A percentile compares a stretch with the other conserved stretches of the same genome.
Conservation (phyloP, 371 early-diverging fungal genomes). For the Cokeromyces recurvatus region DNA sequence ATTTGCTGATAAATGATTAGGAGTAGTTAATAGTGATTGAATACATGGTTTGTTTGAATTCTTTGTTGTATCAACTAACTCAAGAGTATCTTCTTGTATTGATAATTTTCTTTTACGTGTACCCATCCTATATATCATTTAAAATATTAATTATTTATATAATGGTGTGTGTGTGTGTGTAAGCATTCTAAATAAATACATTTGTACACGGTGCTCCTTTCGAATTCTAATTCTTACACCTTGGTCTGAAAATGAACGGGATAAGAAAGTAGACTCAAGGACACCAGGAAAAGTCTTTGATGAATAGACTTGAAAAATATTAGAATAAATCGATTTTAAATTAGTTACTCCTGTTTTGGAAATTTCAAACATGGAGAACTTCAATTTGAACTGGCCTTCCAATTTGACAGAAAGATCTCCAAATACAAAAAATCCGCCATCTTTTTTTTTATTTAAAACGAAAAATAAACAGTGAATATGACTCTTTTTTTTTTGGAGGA, state of each 20-base stretch:
- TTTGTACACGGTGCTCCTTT: conserved; percentile 40
- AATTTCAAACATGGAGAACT: conserved; percentile 84
- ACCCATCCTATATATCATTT: conserved; percentile 4
- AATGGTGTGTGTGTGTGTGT: no score
- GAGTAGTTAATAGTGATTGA: no score
- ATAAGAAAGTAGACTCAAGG: conserved; percentile 77
- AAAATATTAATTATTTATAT: no score
- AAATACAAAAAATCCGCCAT: conserved; percentile 94
- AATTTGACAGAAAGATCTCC: conserved; percentile 83
- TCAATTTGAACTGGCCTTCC: conserved; percentile 80
- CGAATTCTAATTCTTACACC: conserved; percentile 87
- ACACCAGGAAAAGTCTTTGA: conserved; percentile 89
- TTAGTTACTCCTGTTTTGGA: conserved; percentile 16
- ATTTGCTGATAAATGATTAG: no score
- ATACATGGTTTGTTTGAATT: not conserved
- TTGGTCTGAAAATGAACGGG: conserved; percentile 85
- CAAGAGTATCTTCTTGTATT: conserved; percentile 5
- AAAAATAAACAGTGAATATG: conserved; percentile 5
- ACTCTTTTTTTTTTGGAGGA: not conserved
- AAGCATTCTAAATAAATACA: conserved; percentile 14
- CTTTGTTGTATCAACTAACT: conserved; percentile 4
- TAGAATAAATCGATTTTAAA: conserved; percentile 59
- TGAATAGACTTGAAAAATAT: conserved; percentile 72
- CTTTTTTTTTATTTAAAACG: conserved; percentile 13
- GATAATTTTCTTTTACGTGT: conserved; percentile 20